Conservation (phyloP, 306 rosid genomes). For the Styphnolobium japonicum region DNA sequence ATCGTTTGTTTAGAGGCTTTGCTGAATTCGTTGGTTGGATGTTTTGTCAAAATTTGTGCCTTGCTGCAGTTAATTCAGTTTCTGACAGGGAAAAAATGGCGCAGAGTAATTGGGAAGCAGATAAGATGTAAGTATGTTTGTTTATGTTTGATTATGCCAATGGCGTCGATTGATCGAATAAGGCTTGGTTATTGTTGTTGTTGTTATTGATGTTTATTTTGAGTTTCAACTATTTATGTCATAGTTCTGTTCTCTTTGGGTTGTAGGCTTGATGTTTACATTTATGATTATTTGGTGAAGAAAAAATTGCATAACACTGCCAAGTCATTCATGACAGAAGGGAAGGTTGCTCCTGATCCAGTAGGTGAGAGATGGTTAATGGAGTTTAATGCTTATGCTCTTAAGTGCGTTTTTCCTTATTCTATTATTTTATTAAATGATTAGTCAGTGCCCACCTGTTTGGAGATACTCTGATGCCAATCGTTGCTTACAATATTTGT, state of each 20-base stretch:
- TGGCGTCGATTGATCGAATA: conserved; percentile 8
- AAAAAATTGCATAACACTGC: conserved; percentile 91
- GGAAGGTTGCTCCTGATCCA: conserved; percentile 93
- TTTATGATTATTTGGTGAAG: conserved; percentile 91
- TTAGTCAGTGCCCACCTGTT: background rate
- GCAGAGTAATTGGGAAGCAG: conserved; percentile 97
- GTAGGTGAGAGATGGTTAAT: conserved; percentile 61
- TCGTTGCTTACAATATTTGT: background rate
- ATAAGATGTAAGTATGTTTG: conserved; percentile 66
- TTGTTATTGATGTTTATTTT: background rate
- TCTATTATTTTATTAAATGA: background rate
- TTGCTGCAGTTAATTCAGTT: conserved; percentile 37
- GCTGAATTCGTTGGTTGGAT: background rate
- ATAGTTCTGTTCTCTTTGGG: background rate
- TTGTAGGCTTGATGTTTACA: conserved; percentile 92
- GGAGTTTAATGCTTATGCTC: background rate
- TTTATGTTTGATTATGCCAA: background rate
- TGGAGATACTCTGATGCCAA: conserved; percentile 14
- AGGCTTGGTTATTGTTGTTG: background rate
- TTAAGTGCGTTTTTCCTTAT: background rate
- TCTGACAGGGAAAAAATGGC: conserved; percentile 52
- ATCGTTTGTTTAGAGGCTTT: background rate
- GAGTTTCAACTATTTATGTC: background rate
- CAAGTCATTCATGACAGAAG: conserved; percentile 90
- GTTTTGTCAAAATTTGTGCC: conserved; percentile 9